Evolutionary conservation across 2,329 filamentous ascomycete species (phyloP), one percentile per base, ranked within the genome.

Genomic region (Fusarium sp.): DNA sequence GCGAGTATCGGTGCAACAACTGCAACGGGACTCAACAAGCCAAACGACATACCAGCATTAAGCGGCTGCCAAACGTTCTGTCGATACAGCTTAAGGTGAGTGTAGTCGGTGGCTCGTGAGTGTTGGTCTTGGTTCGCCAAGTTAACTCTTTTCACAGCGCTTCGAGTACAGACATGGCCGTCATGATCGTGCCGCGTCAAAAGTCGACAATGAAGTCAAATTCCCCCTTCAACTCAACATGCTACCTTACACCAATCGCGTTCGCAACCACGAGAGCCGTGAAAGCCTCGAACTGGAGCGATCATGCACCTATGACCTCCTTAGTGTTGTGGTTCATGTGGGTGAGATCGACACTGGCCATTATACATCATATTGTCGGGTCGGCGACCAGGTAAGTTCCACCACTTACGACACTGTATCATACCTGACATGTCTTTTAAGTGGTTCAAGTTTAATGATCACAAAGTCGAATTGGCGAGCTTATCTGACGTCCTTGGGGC

Each of bases 391-490:
- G 85, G 82, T 83, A 75, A 68, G 76, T 53, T 28, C n/a, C 18
- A 16, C 20, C 45, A 7, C 13, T 26, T n/a, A 30, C 7, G 24
- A 10, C 41, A 5, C 15, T 30, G 18, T 11, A 33, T 28, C 20
- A 41, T 7, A 59, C 24, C 65, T 75, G 48, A 72, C 55, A 30
- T 35, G 71, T 35, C 44, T 16, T 16, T 79, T 69, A 74, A 97
- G 88, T 98, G 95, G 95, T 97, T 97, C 81, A 91, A 93, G 61
- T 98, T 98, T 83, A 97, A 98, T 78, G 95, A 98, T 79, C 95
- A 96, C 80, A 95, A 94, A 80, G 95, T 98, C 30, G 93, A 95
- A 69, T 80, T 95, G 62, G 95, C 94, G 5, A 90, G 90, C 51
- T 92, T 96, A 79, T 93, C 92, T 10, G 94, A 98, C 67, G 95